Conservation (phyloP, 352 stramenopile genomes). For the Globisporangium perplexum region DNA sequence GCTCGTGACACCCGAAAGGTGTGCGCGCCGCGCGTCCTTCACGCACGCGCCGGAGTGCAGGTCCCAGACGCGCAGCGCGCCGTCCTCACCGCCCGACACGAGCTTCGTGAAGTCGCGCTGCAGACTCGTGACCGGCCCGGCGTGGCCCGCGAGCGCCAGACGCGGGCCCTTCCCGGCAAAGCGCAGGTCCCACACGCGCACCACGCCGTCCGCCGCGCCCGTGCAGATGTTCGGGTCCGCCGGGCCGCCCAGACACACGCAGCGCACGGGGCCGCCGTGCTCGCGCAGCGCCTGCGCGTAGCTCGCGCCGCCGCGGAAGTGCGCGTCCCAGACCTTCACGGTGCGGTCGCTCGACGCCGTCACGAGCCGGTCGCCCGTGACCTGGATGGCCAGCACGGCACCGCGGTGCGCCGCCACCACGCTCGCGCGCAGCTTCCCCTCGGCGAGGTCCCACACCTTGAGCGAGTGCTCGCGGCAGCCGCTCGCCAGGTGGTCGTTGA, state of each 20-base stretch:
- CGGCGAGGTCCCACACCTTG: constrained; percentile 67
- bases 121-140: constrained; percentile 49
- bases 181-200: constrained; percentile 80
- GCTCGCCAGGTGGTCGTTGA: constrained; percentile 55
- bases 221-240: constrained; percentile 78
- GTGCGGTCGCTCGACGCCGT: constrained; percentile 70
- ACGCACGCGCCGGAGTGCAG: constrained; percentile 72
- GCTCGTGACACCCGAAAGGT: constrained; percentile 60
- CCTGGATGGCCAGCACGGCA: constrained; percentile 55
- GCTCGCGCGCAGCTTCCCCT: constrained; percentile 45
- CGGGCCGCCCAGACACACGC: constrained; percentile 62
- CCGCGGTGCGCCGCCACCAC: constrained; percentile 51
- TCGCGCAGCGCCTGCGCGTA: constrained; percentile 51
- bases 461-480: constrained; percentile 46
- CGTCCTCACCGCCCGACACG: constrained; percentile 73
- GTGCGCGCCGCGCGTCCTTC: constrained; percentile 35
- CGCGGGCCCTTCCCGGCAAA: constrained; percentile 65
- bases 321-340: constrained; percentile 74
- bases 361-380: constrained; percentile 66
- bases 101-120: constrained; percentile 80
- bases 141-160: constrained; percentile 47
- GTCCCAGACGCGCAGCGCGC: constrained; percentile 67
- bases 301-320: constrained; percentile 44
- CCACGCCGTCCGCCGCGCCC: constrained; percentile 57
- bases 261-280: constrained; percentile 64